Conservation (phyloP, 2,329 filamentous ascomycete genomes). For the Verticillium longisporum region DNA sequence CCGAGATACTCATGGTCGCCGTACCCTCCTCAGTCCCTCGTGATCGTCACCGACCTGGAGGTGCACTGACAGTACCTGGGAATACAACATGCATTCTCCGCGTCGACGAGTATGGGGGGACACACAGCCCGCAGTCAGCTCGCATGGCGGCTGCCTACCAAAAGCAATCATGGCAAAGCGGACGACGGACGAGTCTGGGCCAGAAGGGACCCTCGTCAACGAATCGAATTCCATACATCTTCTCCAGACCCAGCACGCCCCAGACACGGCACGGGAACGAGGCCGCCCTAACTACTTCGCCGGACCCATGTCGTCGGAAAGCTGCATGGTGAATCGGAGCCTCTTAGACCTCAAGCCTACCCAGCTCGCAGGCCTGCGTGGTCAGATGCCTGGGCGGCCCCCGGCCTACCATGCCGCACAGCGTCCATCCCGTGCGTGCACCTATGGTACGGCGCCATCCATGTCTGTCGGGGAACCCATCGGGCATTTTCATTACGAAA, state of each 20-base stretch:
- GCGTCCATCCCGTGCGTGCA: neutral
- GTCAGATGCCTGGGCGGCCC: neutral
- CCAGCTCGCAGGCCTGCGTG: neutral
- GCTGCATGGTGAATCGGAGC: neutral
- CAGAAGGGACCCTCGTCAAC: neutral
- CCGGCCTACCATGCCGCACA: no score
- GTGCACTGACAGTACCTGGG: no score
- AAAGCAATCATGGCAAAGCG: neutral
- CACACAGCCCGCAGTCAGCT: neutral
- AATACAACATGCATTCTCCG: no score
- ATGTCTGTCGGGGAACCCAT: neutral
- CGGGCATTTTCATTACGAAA: neutral
- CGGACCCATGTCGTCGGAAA: neutral
- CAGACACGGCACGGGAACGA: neutral
- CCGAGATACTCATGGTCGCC: no score
- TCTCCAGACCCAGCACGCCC: neutral
- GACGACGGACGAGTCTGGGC: neutral
- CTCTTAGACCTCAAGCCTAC: neutral
- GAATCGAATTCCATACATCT: neutral
- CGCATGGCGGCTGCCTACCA: neutral
- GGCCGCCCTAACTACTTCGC: neutral
- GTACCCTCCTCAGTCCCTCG: no score
- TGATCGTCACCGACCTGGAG: no score
- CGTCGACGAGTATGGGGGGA: no score
- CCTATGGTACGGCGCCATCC: neutral